A percentile compares a stretch with the other conserved stretches of the same genome.
Evolutionary conservation across 176 grass and related monocot species (phyloP).

Genomic region (Bonia amplexicaulis): DNA sequence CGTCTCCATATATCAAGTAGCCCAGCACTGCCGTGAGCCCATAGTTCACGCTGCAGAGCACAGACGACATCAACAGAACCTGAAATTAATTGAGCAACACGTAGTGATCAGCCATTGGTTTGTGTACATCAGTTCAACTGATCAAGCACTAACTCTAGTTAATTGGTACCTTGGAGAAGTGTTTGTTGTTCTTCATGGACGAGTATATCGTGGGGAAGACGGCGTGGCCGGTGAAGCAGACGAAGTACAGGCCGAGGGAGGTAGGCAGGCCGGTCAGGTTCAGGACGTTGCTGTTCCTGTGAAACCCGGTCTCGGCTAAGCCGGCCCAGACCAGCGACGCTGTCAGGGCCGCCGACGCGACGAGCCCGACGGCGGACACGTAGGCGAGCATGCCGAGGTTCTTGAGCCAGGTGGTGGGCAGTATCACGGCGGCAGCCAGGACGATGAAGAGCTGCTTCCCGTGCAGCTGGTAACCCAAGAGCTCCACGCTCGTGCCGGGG

Average conservation of each 20-base stretch:
- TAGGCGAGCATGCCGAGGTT: conserved; percentile 30
- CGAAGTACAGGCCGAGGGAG: conserved; percentile 34
- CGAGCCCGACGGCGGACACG: conserved; percentile 31
- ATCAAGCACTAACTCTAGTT: background rate
- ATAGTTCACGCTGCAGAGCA: conserved; percentile 35
- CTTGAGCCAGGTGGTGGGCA: conserved; percentile 41
- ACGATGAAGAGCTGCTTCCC: conserved; percentile 42
- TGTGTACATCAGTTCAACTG: background rate
- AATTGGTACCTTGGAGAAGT: conserved; percentile 41
- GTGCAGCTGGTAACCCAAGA: conserved; percentile 20
- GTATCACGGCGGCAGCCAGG: conserved; percentile 27
- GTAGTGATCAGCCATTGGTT: background rate
- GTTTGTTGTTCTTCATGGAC: conserved; percentile 31
- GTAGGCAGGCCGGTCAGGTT: conserved; percentile 36
- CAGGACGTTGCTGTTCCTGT: conserved; percentile 16
- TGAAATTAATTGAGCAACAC: conserved; percentile 11
- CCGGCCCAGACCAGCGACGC: conserved; percentile 34
- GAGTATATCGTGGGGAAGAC: conserved; percentile 42
- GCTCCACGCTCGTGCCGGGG: background rate
- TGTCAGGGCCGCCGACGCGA: conserved; percentile 40
- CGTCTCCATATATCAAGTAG: conserved; percentile 44
- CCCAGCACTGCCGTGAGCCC: conserved; percentile 36
- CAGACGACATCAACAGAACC: conserved; percentile 37
- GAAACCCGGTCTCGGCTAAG: conserved; percentile 28
- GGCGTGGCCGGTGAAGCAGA: conserved; percentile 43